These are phyloP conservation scores for Casuarina glauca DNA, from an alignment of 306 rosid genomes.

Conservation along the genomic window DNA sequence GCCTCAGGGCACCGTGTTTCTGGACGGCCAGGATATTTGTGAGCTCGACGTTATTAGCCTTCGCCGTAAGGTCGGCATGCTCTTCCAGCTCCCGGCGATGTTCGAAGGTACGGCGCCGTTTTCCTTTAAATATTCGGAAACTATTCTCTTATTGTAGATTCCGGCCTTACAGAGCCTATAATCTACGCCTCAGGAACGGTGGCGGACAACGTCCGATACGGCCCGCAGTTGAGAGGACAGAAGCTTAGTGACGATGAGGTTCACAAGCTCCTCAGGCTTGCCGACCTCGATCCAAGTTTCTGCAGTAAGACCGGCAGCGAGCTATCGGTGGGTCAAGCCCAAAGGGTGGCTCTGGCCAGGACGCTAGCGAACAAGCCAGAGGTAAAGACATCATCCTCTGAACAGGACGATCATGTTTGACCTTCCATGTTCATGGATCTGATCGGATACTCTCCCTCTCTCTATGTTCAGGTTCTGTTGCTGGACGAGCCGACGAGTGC, in stretches of 20 bases:
- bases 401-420: not conserved
- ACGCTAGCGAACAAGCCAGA: constrained; percentile 86
- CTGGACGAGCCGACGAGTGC: constrained; percentile 97
- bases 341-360: constrained; percentile 94
- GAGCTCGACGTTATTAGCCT: constrained; percentile 72
- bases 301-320: constrained; percentile 54
- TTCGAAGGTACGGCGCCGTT: constrained; percentile 54
- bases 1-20: constrained; percentile 53
- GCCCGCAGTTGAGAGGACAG: constrained; percentile 70
- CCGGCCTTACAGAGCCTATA: too few relatives aligned
- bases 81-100: constrained; percentile 91
- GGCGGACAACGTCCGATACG: constrained; percentile 80
- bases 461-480: constrained; percentile 57
- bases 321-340: constrained; percentile 93
- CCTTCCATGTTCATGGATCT: too few relatives aligned
- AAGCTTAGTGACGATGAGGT: constrained; percentile 66
- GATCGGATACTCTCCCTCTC: too few relatives aligned
- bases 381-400: constrained; percentile 37
- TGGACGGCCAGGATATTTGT: constrained; percentile 62
- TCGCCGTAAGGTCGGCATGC: constrained; percentile 93
- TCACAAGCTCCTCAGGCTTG: constrained; percentile 60
- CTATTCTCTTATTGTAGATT: too few relatives aligned
- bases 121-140: too few relatives aligned
- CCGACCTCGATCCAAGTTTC: constrained; percentile 80
- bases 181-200: constrained; percentile 57